These are phyloP conservation scores for Vitis vinifera DNA, from an alignment of 164 flowering plant genomes.

Conservation along the genomic window ASM3070453v1 NC_081818.1:235501-236000, in stretches of 20 bases:
- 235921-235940: slow-evolving; percentile 52
- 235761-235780: slow-evolving; percentile 51
- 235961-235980: slow-evolving; percentile 48
- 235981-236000: no score
- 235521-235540: slow-evolving; percentile 63
- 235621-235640: no score
- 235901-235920: slow-evolving; percentile 52
- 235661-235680: slow-evolving; percentile 35
- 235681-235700: slow-evolving; percentile 57
- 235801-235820: slow-evolving; percentile 58
- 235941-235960: slow-evolving; percentile 58
- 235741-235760: slow-evolving; percentile 54
- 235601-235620: no score
- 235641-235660: not conserved
- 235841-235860: slow-evolving; percentile 56
- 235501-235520: slow-evolving; percentile 53
- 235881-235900: slow-evolving; percentile 69
- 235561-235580: not conserved
- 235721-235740: slow-evolving; percentile 61
- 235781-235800: slow-evolving; percentile 55
- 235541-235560: not conserved
- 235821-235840: slow-evolving; percentile 56
- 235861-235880: slow-evolving; percentile 68
- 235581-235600: no score
- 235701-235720: slow-evolving; percentile 35